Conservation (phyloP, 306 rosid species). For the Purshia tridentata region DNA sequence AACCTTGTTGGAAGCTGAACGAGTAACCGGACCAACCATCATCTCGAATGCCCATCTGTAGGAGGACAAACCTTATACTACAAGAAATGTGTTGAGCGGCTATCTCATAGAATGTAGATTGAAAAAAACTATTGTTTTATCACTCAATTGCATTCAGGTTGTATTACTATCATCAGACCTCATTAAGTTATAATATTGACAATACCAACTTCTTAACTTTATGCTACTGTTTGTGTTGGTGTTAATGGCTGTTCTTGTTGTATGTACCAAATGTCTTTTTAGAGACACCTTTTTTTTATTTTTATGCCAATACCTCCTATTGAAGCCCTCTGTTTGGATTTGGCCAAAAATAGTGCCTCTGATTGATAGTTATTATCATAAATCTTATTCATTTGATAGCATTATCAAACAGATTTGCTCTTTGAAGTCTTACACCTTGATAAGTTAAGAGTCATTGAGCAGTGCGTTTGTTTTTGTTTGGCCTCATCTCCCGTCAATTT, state of each 20-base stretch:
- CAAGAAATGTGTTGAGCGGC: neutral
- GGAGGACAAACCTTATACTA: neutral
- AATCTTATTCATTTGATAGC: too few relatives aligned
- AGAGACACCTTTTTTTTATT: neutral
- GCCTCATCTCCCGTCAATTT: neutral
- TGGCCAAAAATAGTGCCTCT: neutral
- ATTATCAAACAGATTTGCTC: neutral
- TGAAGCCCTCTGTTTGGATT: neutral
- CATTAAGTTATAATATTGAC: neutral
- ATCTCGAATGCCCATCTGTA: neutral
- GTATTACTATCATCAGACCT: neutral
- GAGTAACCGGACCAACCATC: neutral
- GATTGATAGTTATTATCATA: neutral
- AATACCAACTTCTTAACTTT: neutral
- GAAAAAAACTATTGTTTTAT: neutral
- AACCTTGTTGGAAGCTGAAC: too few relatives aligned
- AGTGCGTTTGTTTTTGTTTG: neutral
- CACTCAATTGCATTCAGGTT: neutral
- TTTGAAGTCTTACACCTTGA: neutral
- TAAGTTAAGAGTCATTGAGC: neutral
- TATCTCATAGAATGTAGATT: neutral
- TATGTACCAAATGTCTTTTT: neutral
- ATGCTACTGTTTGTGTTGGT: neutral
- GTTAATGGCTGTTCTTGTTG: neutral
- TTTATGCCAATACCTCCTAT: neutral